Evolutionary conservation across 331 rosid species (phyloP).

Genomic region (Telfairia occidentalis): DNA sequence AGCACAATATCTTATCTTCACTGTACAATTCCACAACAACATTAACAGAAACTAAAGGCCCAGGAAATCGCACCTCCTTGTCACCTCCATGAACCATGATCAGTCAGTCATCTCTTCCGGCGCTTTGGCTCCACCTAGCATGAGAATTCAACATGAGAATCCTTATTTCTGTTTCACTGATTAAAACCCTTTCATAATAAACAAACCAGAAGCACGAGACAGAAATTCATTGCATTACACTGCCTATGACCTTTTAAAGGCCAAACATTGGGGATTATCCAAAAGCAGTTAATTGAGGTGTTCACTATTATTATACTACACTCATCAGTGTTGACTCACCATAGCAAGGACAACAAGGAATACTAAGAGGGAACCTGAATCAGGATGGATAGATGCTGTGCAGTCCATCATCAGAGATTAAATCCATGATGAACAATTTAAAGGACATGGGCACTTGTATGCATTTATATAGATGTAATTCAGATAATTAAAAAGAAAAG

Average conservation of each 20-base stretch:
- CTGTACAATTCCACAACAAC: constrained; percentile 46
- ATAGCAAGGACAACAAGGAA: not conserved
- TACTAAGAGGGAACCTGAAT: not conserved
- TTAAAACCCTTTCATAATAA: not conserved
- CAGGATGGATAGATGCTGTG: not conserved
- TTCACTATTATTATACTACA: not conserved
- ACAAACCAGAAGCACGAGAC: not conserved
- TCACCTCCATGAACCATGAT: constrained; percentile 4
- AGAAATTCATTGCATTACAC: not conserved
- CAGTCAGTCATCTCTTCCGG: constrained; percentile 37
- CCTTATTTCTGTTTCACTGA: not conserved
- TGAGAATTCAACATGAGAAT: constrained; percentile 5
- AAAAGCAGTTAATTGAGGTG: not conserved
- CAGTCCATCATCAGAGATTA: not conserved
- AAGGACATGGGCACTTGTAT: not conserved
- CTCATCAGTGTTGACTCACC: not conserved
- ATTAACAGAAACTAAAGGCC: constrained; percentile 19
- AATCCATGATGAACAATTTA: not conserved
- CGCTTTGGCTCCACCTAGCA: constrained; percentile 48
- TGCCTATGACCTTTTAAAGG: not conserved
- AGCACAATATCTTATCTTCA: constrained; percentile 43
- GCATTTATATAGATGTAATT: too few relatives aligned
- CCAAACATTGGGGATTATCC: not conserved
- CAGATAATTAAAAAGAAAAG: not conserved
- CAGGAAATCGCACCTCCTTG: constrained; percentile 34